Percentiles rank a stretch among this genome's conserved stretches.
These are phyloP conservation scores for Metschnikowia orientalis DNA, from an alignment of 805 yeast genomes.

Conservation along the genomic window DNA sequence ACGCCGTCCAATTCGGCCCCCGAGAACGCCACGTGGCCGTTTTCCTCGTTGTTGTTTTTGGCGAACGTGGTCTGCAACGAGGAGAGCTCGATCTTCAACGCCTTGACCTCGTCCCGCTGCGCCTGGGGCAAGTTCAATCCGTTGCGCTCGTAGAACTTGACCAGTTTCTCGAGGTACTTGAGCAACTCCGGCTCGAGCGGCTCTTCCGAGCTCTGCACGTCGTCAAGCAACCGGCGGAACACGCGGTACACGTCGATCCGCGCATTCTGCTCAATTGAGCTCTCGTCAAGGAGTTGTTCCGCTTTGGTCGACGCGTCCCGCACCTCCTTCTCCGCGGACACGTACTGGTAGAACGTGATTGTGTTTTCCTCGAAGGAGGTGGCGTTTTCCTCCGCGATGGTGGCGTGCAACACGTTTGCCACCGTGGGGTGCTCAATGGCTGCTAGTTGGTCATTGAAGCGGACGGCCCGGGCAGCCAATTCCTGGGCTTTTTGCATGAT, in stretches of 20 bases:
- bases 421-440: conserved; percentile 46
- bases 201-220: conserved; percentile 21
- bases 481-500: conserved; percentile 40
- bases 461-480: conserved; percentile 38
- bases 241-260: conserved; percentile 63
- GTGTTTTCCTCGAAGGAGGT: conserved; percentile 44
- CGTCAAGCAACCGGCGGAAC: conserved; percentile 49
- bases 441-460: conserved; percentile 53
- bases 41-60: conserved; percentile 69
- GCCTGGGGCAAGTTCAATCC: conserved; percentile 63
- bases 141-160: conserved; percentile 55
- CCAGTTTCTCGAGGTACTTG: conserved; percentile 53
- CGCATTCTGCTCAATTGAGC: conserved; percentile 57
- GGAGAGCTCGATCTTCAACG: conserved; percentile 57
- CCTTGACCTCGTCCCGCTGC: conserved; percentile 52
- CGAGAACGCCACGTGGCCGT: conserved; percentile 56
- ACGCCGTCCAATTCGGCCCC: conserved; percentile 68
- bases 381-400: conserved; percentile 48
- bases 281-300: conserved; percentile 52
- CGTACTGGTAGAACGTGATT: conserved; percentile 67
- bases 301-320: conserved; percentile 70
- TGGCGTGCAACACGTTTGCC: conserved; percentile 52
- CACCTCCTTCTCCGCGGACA: conserved; percentile 57
- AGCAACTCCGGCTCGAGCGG: conserved; percentile 47
- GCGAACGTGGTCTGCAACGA: conserved; percentile 52